Conservation (phyloP, 2,329 filamentous ascomycete genomes). For the Xylaria sp. region DNA sequence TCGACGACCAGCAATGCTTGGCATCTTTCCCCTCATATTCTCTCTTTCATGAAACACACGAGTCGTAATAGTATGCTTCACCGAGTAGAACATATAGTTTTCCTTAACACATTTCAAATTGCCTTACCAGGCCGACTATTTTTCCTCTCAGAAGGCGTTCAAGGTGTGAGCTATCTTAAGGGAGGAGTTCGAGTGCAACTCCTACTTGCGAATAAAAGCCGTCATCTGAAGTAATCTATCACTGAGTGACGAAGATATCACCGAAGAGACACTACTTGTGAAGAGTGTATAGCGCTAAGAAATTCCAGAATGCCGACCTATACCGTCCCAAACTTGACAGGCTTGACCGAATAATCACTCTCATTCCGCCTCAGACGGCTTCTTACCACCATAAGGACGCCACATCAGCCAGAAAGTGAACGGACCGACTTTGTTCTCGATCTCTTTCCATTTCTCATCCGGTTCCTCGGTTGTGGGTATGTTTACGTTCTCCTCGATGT, state of each 20-base stretch:
- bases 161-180: neutral
- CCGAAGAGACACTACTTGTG: neutral
- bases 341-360: no score
- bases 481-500: conserved; percentile 43
- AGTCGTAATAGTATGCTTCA: no score
- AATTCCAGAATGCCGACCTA: neutral
- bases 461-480: conserved; percentile 38
- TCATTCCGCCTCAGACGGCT: neutral
- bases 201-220: neutral
- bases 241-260: neutral
- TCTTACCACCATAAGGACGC: conserved; percentile 23
- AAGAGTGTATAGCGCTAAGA: neutral
- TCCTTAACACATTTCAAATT: neutral
- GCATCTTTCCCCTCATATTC: no score
- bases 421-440: conserved; percentile 55
- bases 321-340: neutral
- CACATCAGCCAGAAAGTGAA: conserved; percentile 40
- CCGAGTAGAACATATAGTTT: neutral
- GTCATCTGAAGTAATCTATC: neutral
- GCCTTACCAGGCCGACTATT: neutral
- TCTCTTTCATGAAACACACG: no score
- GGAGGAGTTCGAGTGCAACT: neutral
- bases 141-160: neutral
- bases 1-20: neutral
- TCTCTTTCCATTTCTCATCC: conserved; percentile 43